A percentile compares a stretch with the other conserved stretches of the same genome.
These are phyloP conservation scores for Aspergillus fumigatiaffinis DNA, from an alignment of 2,329 filamentous ascomycete genomes.

Conservation along the genomic window DNA sequence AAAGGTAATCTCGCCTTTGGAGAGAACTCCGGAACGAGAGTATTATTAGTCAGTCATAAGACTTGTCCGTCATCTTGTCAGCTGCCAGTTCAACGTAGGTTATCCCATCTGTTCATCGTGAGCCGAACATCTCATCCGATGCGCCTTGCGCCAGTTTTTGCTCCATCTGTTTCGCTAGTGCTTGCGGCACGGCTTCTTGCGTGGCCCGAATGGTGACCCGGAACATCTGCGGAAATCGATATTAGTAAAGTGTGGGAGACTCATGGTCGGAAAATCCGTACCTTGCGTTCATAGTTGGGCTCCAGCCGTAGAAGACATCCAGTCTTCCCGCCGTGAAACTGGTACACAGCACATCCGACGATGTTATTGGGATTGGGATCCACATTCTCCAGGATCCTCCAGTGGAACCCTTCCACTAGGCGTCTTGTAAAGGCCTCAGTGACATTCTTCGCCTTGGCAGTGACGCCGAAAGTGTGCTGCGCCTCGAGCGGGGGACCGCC, in stretches of 20 bases:
- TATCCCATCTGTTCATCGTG: background rate
- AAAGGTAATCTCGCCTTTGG: background rate
- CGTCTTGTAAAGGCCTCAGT: constrained; percentile 67
- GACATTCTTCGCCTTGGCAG: constrained; percentile 59
- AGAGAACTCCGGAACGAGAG: background rate
- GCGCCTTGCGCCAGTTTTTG: constrained; percentile 64
- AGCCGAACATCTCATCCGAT: constrained; percentile 14
- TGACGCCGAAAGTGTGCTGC: constrained; percentile 76
- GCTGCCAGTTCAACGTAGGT: background rate
- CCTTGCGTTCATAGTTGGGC: constrained; percentile 88
- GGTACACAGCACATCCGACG: constrained; percentile 81
- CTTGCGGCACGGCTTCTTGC: constrained; percentile 78
- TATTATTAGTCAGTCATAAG: background rate
- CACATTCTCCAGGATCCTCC: constrained; percentile 78
- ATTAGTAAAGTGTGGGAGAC: constrained; percentile 5
- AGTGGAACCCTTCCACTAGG: constrained; percentile 79
- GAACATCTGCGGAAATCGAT: constrained; percentile 66
- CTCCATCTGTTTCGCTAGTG: constrained; percentile 83
- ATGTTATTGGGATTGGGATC: constrained; percentile 93
- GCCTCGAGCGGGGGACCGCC: constrained; percentile 82
- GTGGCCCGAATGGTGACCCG: constrained; percentile 91
- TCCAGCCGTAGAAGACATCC: constrained; percentile 90
- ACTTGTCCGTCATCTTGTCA: background rate
- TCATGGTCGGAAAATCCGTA: constrained; percentile 39
- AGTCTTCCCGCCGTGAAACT: constrained; percentile 77